Evolutionary conservation across 768 basidiomycete species (phyloP), one percentile per base, ranked within the genome.

Genomic region (Boletus tomentosulus): DNA sequence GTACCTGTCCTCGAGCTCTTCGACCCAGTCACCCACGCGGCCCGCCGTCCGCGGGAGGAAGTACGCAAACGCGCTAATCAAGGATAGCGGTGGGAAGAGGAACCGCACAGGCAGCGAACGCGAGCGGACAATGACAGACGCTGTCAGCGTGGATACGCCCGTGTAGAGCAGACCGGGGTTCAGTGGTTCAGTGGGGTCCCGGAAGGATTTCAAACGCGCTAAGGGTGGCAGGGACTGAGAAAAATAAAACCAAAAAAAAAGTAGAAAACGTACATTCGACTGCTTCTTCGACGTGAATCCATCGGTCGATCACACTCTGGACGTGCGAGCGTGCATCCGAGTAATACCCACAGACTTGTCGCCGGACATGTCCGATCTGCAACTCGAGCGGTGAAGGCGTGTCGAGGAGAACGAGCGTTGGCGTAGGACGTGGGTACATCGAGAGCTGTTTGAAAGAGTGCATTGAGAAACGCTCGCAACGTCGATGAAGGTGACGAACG

Each of bases 121-220:
- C 60, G 87, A 88, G 41, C 94, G 86, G 0, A 89, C 83, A 52
- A 98, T 61, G 62, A 98, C 86, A 53, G 93, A 93, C 2, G 89
- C 92, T 4, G 89, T 87, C 46, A 98, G 83, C 13, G 92, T 84
- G 3, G 92, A 85, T 46, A 98, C 80, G 46, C 92, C 91, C 44
- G 91, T 87, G 74, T 96, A 98, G 50, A 98, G 84, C 5, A 88
- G 64, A n/a, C 89, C 92, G 1, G 95, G 95, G 10, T 86, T 92
- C 28, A 97, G 81, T 1, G 85, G 76, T 72, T 98, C 96, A 50
- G 87, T 77, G 0, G 85, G 79, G 0, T 91, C 85, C 13, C 92
- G 73, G 61, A 98, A 81, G 6, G 86, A 81, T 69, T 93, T 93
- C 31, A 98, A 75, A 57, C 92, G 85, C 55, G 76, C 94, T 96